A percentile compares a stretch with the other conserved stretches of the same genome.
Evolutionary conservation across 2,329 filamentous ascomycete genomes (phyloP).

Genomic region (Colletotrichum shisoi): DNA sequence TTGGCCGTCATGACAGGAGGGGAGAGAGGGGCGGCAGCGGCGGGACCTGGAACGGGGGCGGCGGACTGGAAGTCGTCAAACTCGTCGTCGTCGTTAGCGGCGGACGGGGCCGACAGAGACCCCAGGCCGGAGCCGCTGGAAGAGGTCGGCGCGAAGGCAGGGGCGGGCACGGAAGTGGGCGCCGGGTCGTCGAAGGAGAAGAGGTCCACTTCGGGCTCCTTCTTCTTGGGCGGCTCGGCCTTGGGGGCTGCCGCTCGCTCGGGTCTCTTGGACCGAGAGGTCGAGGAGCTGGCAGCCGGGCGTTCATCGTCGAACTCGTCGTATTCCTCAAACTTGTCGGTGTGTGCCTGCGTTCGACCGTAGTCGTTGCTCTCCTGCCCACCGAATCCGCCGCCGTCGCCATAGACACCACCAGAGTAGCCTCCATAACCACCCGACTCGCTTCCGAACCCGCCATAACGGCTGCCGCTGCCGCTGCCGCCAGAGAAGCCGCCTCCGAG

Average conservation of each 20-base stretch:
- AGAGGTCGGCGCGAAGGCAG: slow-evolving; percentile 53
- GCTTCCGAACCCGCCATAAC: slow-evolving; percentile 92
- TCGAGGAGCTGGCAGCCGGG: slow-evolving; percentile 57
- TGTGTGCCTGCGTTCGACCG: slow-evolving; percentile 51
- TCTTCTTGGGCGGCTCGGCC: slow-evolving; percentile 76
- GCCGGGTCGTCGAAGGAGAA: slow-evolving; percentile 88
- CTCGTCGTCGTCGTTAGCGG: slow-evolving; percentile 71
- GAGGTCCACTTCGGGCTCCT: slow-evolving; percentile 88
- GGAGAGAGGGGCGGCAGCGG: slow-evolving; percentile 57
- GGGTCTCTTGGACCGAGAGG: slow-evolving; percentile 59
- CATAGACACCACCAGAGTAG: slow-evolving; percentile 79
- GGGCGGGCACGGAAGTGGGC: slow-evolving; percentile 56
- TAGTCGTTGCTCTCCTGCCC: slow-evolving; percentile 73
- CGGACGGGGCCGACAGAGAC: slow-evolving; percentile 51
- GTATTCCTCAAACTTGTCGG: slow-evolving; percentile 92
- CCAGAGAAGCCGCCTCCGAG: slow-evolving; percentile 66
- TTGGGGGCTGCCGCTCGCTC: slow-evolving; percentile 64
- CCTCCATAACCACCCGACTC: slow-evolving; percentile 76
- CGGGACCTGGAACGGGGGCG: slow-evolving; percentile 59
- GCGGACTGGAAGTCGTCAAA: slow-evolving; percentile 98
- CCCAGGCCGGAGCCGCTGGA: slow-evolving; percentile 59
- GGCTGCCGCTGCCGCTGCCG: slow-evolving; percentile 56
- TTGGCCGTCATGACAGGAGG: slow-evolving; percentile 60
- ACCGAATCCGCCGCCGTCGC: slow-evolving; percentile 94
- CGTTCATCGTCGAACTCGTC: slow-evolving; percentile 86